Evolutionary conservation across 2,329 filamentous ascomycete genomes (phyloP).

Genomic region (Trichoderma hamatum): DNA sequence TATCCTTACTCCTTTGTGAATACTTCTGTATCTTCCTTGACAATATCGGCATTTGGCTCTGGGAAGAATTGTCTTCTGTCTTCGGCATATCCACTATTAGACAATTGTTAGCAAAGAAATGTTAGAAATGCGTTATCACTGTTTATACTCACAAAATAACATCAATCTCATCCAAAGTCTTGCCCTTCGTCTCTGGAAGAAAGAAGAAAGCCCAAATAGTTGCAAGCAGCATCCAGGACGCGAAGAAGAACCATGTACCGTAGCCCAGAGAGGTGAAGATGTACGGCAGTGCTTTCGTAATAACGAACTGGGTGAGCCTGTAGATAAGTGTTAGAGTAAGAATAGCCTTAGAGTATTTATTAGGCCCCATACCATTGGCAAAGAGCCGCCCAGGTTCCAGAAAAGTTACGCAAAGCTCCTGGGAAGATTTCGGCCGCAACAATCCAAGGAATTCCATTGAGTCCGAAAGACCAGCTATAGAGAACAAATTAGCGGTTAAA

Average conservation of each 20-base stretch:
- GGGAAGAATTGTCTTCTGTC: conserved; percentile 16
- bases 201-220: conserved; percentile 55
- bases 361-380: conserved; percentile 40
- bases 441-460: conserved; percentile 52
- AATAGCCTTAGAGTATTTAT: background rate
- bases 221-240: conserved; percentile 52
- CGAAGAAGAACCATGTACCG: conserved; percentile 62
- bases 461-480: conserved; percentile 48
- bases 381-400: conserved; percentile 46
- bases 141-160: conserved; percentile 36
- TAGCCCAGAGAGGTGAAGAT: conserved; percentile 50
- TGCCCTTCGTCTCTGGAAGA: conserved; percentile 58
- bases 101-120: background rate
- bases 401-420: conserved; percentile 46
- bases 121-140: background rate
- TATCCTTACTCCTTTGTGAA: conserved; percentile 12
- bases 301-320: conserved; percentile 46
- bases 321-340: background rate
- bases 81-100: conserved; percentile 10
- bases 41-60: background rate
- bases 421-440: conserved; percentile 51
- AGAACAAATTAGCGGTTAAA: background rate
- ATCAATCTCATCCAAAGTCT: conserved; percentile 58
- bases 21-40: conserved; percentile 22
- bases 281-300: conserved; percentile 50